phyloP scores from a whole-genome alignment of 108 stramenopile genomes.

The Epithemia pelagica region DNA sequence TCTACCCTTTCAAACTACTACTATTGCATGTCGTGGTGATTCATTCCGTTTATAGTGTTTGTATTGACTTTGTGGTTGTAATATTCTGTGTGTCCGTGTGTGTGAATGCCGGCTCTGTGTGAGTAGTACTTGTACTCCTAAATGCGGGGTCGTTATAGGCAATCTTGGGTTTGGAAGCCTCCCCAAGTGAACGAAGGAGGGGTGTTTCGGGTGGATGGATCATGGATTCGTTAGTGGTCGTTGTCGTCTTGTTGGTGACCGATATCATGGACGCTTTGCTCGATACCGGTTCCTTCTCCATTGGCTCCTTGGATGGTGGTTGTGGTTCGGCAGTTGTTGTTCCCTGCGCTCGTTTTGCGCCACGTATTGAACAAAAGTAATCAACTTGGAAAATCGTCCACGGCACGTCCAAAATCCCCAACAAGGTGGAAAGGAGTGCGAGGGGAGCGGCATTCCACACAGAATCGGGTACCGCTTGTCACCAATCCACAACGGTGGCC shows the following conservation, averaged over 20 bases:
- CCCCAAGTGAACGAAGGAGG: conserved; percentile 19
- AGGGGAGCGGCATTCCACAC: conserved; percentile 58
- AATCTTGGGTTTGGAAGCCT: too few relatives aligned
- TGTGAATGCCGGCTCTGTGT: too few relatives aligned
- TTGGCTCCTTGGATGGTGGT: not conserved
- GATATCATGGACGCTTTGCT: too few relatives aligned
- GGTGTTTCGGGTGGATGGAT: not conserved
- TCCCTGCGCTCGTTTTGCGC: conserved; percentile 19
- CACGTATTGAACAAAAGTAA: conserved; percentile 48
- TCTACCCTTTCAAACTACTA: too few relatives aligned
- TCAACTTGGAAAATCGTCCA: conserved; percentile 51
- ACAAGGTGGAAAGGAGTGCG: conserved; percentile 42
- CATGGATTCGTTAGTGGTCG: not conserved
- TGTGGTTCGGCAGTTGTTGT: not conserved
- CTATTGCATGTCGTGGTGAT: too few relatives aligned
- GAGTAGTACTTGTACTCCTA: too few relatives aligned
- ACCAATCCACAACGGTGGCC: conserved; percentile 19
- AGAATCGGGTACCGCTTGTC: conserved; percentile 30
- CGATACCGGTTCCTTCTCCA: too few relatives aligned
- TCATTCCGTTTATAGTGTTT: too few relatives aligned
- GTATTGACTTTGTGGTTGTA: too few relatives aligned
- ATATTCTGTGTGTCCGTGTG: too few relatives aligned
- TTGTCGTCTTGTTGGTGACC: too few relatives aligned
- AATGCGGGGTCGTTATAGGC: too few relatives aligned
- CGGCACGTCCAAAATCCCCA: conserved; percentile 45